phyloP scores from a whole-genome alignment of 306 rosid species.

The Cucurbita maxima region DNA sequence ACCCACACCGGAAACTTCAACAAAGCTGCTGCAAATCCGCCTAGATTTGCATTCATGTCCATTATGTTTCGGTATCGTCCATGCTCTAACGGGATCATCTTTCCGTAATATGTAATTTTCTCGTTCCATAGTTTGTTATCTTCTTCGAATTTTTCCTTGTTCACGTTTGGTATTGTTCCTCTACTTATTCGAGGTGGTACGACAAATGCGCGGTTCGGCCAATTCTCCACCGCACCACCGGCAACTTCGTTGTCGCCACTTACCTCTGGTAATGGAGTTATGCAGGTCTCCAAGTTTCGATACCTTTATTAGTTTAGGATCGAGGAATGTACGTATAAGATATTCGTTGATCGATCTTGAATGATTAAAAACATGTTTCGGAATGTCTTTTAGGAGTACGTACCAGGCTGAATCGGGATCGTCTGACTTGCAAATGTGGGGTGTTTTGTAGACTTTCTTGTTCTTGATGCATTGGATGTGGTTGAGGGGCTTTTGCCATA shows the following conservation, averaged over 20 bases:
- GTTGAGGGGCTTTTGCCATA: conserved; percentile 83
- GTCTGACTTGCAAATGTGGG: conserved; percentile 66
- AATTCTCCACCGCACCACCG: conserved; percentile 69
- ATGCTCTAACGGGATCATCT: conserved; percentile 32
- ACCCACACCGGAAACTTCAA: conserved; percentile 69
- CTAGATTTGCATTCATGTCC: conserved; percentile 88
- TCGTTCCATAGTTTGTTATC: conserved; percentile 66
- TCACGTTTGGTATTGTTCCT: conserved; percentile 48
- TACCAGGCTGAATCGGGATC: conserved; percentile 64
- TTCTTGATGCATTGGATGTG: conserved; percentile 52
- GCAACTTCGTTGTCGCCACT: conserved; percentile 34
- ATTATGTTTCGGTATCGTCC: conserved; percentile 64
- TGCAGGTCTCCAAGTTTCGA: conserved; percentile 63
- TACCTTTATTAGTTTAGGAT: conserved; percentile 20
- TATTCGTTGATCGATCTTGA: no score
- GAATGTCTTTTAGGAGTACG: not conserved
- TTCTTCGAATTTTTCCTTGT: conserved; percentile 32
- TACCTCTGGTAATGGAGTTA: conserved; percentile 70
- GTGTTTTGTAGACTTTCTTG: conserved; percentile 42
- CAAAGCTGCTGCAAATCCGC: conserved; percentile 73
- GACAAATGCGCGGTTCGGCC: conserved; percentile 79
- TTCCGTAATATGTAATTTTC: conserved; percentile 50
- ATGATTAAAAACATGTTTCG: no score
- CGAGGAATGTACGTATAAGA: no score
- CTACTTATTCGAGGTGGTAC: conserved; percentile 65